phyloP scores from a whole-genome alignment of 2,329 filamentous ascomycete species.

The Iodosphaeria phyllophila region DNA sequence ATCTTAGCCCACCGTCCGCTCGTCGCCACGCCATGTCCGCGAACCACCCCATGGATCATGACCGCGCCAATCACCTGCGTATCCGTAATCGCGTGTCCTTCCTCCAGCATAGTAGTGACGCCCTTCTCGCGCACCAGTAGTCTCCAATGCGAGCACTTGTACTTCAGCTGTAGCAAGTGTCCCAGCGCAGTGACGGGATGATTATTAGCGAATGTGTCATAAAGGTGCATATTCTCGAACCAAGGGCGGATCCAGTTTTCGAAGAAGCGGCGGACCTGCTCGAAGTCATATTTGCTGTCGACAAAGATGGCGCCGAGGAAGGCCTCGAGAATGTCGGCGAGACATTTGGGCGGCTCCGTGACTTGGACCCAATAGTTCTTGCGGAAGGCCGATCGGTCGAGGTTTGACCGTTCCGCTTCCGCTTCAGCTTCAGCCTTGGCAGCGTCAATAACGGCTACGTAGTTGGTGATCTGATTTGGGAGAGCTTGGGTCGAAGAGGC shows the following conservation, averaged over 20 bases:
- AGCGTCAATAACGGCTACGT: conserved; percentile 38
- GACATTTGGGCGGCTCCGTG: conserved; percentile 47
- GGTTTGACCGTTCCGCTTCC: conserved; percentile 15
- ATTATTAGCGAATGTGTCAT: conserved; percentile 71
- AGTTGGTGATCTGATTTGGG: conserved; percentile 28
- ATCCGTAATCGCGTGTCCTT: conserved; percentile 16
- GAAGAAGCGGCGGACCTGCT: conserved; percentile 60
- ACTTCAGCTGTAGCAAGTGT: conserved; percentile 40
- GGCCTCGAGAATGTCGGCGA: conserved; percentile 78
- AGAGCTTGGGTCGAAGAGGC: conserved; percentile 28
- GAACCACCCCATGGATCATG: conserved; percentile 52
- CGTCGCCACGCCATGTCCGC: conserved; percentile 40
- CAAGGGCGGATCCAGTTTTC: conserved; percentile 52
- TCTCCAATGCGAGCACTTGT: conserved; percentile 43
- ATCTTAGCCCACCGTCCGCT: conserved; percentile 60
- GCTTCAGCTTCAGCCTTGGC: conserved; percentile 20
- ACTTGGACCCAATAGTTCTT: conserved; percentile 52
- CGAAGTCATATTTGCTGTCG: conserved; percentile 65
- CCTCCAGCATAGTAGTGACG: no score
- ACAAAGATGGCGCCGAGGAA: conserved; percentile 85
- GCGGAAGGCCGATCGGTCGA: conserved; percentile 19
- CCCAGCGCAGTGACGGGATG: conserved; percentile 66
- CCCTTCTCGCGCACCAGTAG: conserved; percentile 32
- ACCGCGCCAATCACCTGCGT: conserved; percentile 51
- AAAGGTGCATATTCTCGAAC: conserved; percentile 73